These are phyloP conservation scores for Penicillium desertorum DNA, from an alignment of 495 filamentous ascomycete species.

Conservation along the genomic window DNA sequence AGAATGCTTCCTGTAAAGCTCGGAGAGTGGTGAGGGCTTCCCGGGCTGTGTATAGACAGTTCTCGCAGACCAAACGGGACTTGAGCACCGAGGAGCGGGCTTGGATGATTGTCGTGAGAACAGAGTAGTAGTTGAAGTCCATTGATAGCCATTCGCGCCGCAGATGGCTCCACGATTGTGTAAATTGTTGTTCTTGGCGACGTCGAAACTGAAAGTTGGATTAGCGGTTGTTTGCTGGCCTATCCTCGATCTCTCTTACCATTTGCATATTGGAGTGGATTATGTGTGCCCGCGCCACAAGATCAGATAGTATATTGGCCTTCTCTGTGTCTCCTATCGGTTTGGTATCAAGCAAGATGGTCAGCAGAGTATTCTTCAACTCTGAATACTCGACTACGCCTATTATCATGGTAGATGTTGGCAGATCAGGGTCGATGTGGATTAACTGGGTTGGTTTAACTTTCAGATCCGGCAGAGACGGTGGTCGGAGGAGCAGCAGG, in stretches of 20 bases:
- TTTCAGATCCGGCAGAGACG: slow-evolving; percentile 34
- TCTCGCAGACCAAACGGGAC: slow-evolving; percentile 27
- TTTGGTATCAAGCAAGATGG: slow-evolving; percentile 25
- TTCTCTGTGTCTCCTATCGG: slow-evolving; percentile 22
- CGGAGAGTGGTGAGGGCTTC: slow-evolving; percentile 26
- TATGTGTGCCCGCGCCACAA: slow-evolving; percentile 20
- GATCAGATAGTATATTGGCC: slow-evolving; percentile 25
- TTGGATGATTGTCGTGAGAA: slow-evolving; percentile 28
- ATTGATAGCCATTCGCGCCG: slow-evolving; percentile 31
- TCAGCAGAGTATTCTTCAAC: slow-evolving; percentile 22
- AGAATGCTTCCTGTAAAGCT: slow-evolving; percentile 26
- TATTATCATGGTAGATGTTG: slow-evolving; percentile 25
- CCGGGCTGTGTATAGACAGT: slow-evolving; percentile 31
- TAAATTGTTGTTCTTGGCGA: slow-evolving; percentile 20
- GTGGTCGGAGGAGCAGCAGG: slow-evolving; percentile 37
- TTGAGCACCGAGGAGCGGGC: slow-evolving; percentile 27
- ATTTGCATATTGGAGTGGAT: slow-evolving; percentile 24
- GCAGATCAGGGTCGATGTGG: slow-evolving; percentile 24
- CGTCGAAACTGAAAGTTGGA: slow-evolving; percentile 17
- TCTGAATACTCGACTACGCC: slow-evolving; percentile 29
- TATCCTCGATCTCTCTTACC: slow-evolving; percentile 10
- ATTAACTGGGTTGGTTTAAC: slow-evolving; percentile 26
- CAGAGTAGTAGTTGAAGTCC: slow-evolving; percentile 34
- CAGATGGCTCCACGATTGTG: slow-evolving; percentile 21
- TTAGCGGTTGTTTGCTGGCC: background rate